Evolutionary conservation across 352 stramenopile species (phyloP), one percentile per base, ranked within the genome.

Genomic region (Plasmopara muralis): DNA sequence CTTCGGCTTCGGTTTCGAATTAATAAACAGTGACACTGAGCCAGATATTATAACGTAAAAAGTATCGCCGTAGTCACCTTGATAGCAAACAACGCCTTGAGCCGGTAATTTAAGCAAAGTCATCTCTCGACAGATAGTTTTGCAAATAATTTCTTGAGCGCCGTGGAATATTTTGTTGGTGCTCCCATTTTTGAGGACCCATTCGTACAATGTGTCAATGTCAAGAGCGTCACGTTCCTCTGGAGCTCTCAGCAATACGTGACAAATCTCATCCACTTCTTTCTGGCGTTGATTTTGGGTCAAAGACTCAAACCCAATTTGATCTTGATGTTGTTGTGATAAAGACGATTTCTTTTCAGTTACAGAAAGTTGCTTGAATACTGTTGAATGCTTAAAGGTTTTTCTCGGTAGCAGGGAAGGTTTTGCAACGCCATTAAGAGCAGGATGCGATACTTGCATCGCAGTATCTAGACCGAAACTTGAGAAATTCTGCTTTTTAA

Each of bases 111-210:
- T 77, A 9, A 88, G 61, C 37, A 92, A 64, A 30, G 77, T 92
- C 79, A 92, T 89, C 53, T 92, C 82, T n/a, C 82, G 73, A 55
- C 82, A 92, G 57, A 92, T 92, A 13, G 79, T 90, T 55, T 90
- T 92, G 61, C 82, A 92, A 56, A 92, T 89, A 49, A 92, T 87
- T 47, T 92, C 82, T 61, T 92, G 82, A 4, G 77, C 81, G 0
- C 77, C 82, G 43, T 86, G 70, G 44, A 92, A 89, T 48, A 92
- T 87, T 52, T 86, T 84, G 55, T 74, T 85, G 8, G 79, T 92
- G 52, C 72, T 88, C n/a, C 75, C 78, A 41, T 92, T 92, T 35
- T 75, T 70, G 50, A 89, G 61, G 20, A 89, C 82, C 68, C 76
- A 92, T 10, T 90, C 77, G 57, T 89, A 90, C 13, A 92, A 56